These are phyloP conservation scores for Globisporangium viniferum DNA, from an alignment of 352 stramenopile genomes.

Conservation along the genomic window DNA sequence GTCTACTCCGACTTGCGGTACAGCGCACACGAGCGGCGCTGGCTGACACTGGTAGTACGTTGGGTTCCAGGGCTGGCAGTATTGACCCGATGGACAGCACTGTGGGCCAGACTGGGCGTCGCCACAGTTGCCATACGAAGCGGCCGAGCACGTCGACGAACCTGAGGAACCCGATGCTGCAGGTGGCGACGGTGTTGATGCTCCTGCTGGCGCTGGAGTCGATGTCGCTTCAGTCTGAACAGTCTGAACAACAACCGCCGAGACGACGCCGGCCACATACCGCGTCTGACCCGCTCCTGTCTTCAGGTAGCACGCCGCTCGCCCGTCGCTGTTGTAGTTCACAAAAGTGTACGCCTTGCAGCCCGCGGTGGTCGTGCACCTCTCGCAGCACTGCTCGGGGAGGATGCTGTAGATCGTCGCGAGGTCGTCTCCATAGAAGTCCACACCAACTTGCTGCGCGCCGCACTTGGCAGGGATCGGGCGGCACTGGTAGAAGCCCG, in stretches of 20 bases:
- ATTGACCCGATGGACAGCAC: constrained; percentile 6
- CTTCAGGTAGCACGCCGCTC: constrained; percentile 18
- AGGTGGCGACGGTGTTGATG: too few species aligned
- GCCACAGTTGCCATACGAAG: background rate
- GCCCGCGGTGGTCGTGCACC: constrained; percentile 5
- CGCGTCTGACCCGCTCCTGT: background rate
- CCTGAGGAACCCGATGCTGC: too few species aligned
- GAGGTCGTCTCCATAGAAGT: constrained; percentile 10
- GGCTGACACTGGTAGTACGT: constrained; percentile 8
- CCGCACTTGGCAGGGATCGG: constrained; percentile 1
- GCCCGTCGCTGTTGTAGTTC: constrained; percentile 22
- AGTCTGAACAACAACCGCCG: background rate
- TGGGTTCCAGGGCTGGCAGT: constrained; percentile 9
- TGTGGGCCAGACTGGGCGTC: background rate
- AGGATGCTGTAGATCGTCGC: constrained; percentile 8
- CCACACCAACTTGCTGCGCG: background rate
- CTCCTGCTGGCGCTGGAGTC: background rate
- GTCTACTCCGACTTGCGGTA: background rate
- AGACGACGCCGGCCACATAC: background rate
- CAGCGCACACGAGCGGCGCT: background rate
- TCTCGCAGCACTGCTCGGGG: background rate
- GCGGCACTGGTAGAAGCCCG: constrained; percentile 53
- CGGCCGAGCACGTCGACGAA: background rate
- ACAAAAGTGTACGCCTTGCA: constrained; percentile 34
- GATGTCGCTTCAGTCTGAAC: too few species aligned